Conservation (phyloP, 2,329 filamentous ascomycete species). For the Leptodontidium sp. region DNA sequence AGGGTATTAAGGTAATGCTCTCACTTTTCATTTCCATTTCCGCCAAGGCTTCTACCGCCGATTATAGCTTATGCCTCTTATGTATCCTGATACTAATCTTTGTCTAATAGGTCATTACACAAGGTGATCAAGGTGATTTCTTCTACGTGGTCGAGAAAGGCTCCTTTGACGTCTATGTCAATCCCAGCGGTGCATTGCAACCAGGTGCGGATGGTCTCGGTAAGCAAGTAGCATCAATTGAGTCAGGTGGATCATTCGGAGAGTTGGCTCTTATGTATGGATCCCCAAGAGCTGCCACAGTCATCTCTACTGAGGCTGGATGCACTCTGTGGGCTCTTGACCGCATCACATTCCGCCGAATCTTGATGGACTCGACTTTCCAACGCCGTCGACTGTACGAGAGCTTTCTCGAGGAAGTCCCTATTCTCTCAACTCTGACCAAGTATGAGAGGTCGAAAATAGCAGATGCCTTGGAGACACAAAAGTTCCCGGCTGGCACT, state of each 20-base stretch:
- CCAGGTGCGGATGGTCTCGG: constrained; percentile 85
- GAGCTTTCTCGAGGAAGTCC: constrained; percentile 93
- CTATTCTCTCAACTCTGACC: constrained; percentile 82
- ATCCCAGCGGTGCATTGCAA: constrained; percentile 77
- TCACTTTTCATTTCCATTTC: background rate
- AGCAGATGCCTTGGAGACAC: constrained; percentile 91
- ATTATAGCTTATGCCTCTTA: background rate
- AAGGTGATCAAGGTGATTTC: constrained; percentile 95
- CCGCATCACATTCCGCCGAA: constrained; percentile 94
- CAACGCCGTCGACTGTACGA: constrained; percentile 97
- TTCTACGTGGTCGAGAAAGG: constrained; percentile 98
- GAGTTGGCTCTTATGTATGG: constrained; percentile 99
- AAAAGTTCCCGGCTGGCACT: constrained; percentile 81
- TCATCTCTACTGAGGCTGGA: constrained; percentile 79
- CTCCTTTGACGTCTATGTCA: constrained; percentile 90
- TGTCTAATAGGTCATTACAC: constrained; percentile 79
- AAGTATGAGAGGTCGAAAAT: constrained; percentile 97
- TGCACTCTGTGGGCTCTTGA: constrained; percentile 95
- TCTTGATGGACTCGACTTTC: constrained; percentile 98
- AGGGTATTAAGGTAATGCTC: constrained; percentile 71
- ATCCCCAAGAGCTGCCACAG: constrained; percentile 91
- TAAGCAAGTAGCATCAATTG: constrained; percentile 80
- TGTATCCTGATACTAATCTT: constrained; percentile 3
- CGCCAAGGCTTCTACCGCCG: background rate
- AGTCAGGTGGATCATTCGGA: constrained; percentile 91